Base-by-base conservation (phyloP, 129 eudicot species). In the Solidago caesia region DNA sequence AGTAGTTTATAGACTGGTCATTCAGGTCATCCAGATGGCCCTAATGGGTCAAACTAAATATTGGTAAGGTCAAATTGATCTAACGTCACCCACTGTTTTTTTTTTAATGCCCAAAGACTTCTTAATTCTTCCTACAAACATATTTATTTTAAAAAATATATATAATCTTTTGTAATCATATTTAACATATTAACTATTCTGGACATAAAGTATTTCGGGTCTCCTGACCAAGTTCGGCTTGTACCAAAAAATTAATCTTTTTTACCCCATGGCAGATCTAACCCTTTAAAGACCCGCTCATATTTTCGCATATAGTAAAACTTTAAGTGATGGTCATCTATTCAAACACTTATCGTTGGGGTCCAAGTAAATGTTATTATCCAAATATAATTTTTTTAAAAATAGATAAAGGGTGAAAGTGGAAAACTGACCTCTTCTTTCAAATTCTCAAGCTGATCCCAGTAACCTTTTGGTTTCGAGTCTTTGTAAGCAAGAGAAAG, bases 401-500 rank as follows among this genome's bases (percentile, higher is more conserved):
- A 13, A 14, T 4, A 63, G 67, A 59, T n/a, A 64, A 51, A 61
- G 5, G 57, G 61, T 39, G n/a, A 61, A 48, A 57, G 44, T 61
- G 53, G 74, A 64, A 7, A 79, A 55, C 81, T 79, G 25, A 93
- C 98, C 96, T 93, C 98, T 6, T 93, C 92, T 83, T 85, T 86
- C 80, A 93, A 71, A 81, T 90, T 90, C 79, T 89, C 98, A 48
- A 93, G 92, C 70, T 86, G 89, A 78, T 93, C 98, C 98, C 98
- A 93, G 43, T 93, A 93, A 64, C 98, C 98, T 70, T 90, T 93
- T 43, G 98, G 98, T 76, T 93, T 93, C 11, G 96, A 89, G 56
- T 88, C 90, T 81, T 93, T 93, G 79, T 93, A 93, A 72, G 98
- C 96, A 80, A 93, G 98, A 41, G 96, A 86, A 42, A 93, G 89